Percentiles rank a stretch among this genome's conserved stretches.
Conservation (phyloP, 352 stramenopile genomes). For the Phytopythium kandeliae region DNA sequence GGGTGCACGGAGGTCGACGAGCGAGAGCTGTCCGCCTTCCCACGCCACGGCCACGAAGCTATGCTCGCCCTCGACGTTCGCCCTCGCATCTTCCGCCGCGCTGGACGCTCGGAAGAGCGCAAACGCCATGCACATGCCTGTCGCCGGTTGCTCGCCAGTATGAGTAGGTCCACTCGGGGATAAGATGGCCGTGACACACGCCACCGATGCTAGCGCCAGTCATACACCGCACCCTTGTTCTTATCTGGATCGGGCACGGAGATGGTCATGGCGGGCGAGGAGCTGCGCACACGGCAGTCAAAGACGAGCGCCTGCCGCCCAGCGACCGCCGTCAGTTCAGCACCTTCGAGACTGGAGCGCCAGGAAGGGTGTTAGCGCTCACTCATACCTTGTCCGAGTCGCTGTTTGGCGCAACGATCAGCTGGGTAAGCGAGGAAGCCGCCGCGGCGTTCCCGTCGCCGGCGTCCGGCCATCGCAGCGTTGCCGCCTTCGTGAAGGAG, state of each 20-base stretch:
- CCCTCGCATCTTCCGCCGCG: neutral
- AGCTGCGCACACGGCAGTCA: slow-evolving; percentile 26
- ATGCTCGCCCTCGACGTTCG: slow-evolving; percentile 9
- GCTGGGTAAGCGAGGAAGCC: slow-evolving; percentile 4
- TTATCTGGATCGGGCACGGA: slow-evolving; percentile 16
- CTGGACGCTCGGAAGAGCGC: slow-evolving; percentile 19
- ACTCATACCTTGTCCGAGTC: slow-evolving; percentile 27
- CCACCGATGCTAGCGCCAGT: too few species aligned
- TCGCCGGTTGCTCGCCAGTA: too few species aligned
- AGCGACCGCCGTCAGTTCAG: neutral
- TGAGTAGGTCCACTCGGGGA: neutral
- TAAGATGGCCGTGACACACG: neutral
- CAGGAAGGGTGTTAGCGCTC: too few species aligned
- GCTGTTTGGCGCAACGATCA: slow-evolving; percentile 41
- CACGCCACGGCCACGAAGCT: slow-evolving; percentile 56
- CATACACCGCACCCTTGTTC: slow-evolving; percentile 22
- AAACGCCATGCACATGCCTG: slow-evolving; percentile 31
- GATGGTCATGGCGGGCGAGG: slow-evolving; percentile 24
- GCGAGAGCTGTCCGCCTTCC: slow-evolving; percentile 63
- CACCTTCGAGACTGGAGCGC: neutral
- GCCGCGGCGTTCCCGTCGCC: neutral
- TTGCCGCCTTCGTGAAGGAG: slow-evolving; percentile 59
- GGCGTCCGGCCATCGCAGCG: slow-evolving; percentile 27
- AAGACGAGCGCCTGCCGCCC: slow-evolving; percentile 49
- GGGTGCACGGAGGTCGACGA: slow-evolving; percentile 53